Base-by-base conservation (phyloP, 164 flowering plant species). In the Stephania yunnanensis region DNA sequence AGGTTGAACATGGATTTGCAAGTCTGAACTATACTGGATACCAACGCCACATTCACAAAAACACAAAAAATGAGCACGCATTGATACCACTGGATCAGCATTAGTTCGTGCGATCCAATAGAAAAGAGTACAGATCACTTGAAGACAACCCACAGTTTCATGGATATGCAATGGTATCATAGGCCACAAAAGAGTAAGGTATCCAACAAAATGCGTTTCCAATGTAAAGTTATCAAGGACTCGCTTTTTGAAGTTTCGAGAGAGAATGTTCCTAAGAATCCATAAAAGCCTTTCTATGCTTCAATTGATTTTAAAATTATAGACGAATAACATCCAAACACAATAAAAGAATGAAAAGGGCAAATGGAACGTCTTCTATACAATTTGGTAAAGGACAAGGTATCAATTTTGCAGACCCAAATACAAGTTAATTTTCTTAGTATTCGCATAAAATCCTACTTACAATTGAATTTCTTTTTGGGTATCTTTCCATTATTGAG, bases 391-490 rank as follows among this genome's bases (percentile, higher is more conserved):
- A 58, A 19, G 17, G 65, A 2, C n/a, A 12, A 25, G 58, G 71
- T 45, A 25, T 74, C 44, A 2, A 66, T 46, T 31, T 29, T 44
- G 12, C 46, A 8, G 17, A 69, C 66, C 10, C 8, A 70, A 58
- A 42, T 66, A 29, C 58, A n/a, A 36, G 45, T 31, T 58, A 6
- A 58, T 66, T 20, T 64, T 13, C 22, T 48, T 29, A 12, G 69
- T 7, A 42, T 19, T 12, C 29, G 36, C 11, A 65, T 6, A 19
- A 45, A 30, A 50, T 15, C 71, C 61, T 64, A 74, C 98, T 91
- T 83, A 96, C 98, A 81, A 77, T 96, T 96, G 85, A 96, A 87
- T 85, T 87, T 96, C 89, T 96, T 96, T 81, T 96, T 96, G 5
- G 99, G 84, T 79, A 94, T 90, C 86, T 87, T 89, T 74, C 98